These are phyloP conservation scores for Sclerotinia trifoliorum DNA, from an alignment of 2,329 filamentous ascomycete species.

Conservation along the genomic window DNA sequence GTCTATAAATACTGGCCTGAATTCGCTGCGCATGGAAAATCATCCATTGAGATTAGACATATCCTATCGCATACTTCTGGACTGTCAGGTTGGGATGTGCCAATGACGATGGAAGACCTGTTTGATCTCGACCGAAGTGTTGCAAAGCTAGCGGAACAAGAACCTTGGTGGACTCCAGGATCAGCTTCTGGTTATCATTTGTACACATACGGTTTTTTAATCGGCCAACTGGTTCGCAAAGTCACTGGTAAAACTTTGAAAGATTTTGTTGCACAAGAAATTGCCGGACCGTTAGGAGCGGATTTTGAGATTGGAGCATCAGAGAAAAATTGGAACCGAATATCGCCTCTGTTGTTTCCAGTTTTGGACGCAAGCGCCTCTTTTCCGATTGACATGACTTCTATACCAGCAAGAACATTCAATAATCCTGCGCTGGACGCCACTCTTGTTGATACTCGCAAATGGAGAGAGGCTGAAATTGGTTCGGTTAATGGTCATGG, in stretches of 20 bases:
- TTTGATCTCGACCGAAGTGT: neutral
- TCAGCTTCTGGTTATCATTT: constrained; percentile 46
- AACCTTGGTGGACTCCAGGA: constrained; percentile 48
- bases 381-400: neutral
- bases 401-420: constrained; percentile 1
- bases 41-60: neutral
- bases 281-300: constrained; percentile 11
- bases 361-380: neutral
- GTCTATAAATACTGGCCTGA: neutral
- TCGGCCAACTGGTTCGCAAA: constrained; percentile 47
- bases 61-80: constrained; percentile 7
- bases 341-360: constrained; percentile 18
- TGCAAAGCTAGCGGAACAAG: constrained; percentile 41
- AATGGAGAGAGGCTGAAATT: constrained; percentile 43
- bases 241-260: constrained; percentile 44
- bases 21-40: neutral
- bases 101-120: neutral
- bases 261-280: constrained; percentile 43
- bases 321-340: constrained; percentile 16
- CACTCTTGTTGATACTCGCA: constrained; percentile 5
- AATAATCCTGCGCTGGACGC: constrained; percentile 4
- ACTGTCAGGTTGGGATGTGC: neutral
- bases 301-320: constrained; percentile 23
- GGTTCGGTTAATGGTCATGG: constrained; percentile 47
- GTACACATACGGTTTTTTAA: constrained; percentile 43